phyloP scores from a whole-genome alignment of 2,329 filamentous ascomycete genomes.

The Pseudogymnoascus sp. region DNA sequence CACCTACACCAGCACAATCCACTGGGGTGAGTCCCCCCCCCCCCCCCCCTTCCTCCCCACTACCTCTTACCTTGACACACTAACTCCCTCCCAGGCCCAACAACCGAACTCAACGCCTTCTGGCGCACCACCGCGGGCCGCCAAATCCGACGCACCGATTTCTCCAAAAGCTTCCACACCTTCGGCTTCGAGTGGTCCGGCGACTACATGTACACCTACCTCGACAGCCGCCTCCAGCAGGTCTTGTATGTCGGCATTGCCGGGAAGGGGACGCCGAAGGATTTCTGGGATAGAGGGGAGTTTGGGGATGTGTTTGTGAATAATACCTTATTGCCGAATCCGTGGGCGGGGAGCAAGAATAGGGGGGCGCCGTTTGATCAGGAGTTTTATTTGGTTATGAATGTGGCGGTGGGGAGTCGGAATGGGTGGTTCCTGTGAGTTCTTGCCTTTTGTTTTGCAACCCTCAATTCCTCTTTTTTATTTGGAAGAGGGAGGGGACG shows the following conservation, averaged over 20 bases:
- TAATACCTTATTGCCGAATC: slow-evolving; percentile 35
- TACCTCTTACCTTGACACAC: slow-evolving; percentile 12
- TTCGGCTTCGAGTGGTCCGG: slow-evolving; percentile 47
- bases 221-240: slow-evolving; percentile 38
- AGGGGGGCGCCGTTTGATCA: slow-evolving; percentile 45
- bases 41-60: background rate
- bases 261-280: slow-evolving; percentile 19
- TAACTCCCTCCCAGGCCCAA: slow-evolving; percentile 29
- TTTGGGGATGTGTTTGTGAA: slow-evolving; percentile 37
- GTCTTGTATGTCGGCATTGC: slow-evolving; percentile 34
- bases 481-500: background rate
- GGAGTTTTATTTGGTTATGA: slow-evolving; percentile 44
- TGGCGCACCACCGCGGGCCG: slow-evolving; percentile 29
- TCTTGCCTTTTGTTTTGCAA: background rate
- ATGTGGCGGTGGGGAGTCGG: slow-evolving; percentile 42
- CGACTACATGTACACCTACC: slow-evolving; percentile 46
- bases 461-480: background rate
- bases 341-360: slow-evolving; percentile 32
- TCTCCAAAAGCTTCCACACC: slow-evolving; percentile 40
- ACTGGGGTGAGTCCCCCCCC: slow-evolving; percentile 36
- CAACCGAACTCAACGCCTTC: slow-evolving; percentile 21
- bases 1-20: slow-evolving; percentile 37
- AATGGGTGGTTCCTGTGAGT: slow-evolving; percentile 42
- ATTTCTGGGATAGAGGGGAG: slow-evolving; percentile 37
- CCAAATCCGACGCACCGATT: slow-evolving; percentile 33